Base-by-base conservation (phyloP, 495 filamentous ascomycete genomes). In the Xylaria venustula region DNA sequence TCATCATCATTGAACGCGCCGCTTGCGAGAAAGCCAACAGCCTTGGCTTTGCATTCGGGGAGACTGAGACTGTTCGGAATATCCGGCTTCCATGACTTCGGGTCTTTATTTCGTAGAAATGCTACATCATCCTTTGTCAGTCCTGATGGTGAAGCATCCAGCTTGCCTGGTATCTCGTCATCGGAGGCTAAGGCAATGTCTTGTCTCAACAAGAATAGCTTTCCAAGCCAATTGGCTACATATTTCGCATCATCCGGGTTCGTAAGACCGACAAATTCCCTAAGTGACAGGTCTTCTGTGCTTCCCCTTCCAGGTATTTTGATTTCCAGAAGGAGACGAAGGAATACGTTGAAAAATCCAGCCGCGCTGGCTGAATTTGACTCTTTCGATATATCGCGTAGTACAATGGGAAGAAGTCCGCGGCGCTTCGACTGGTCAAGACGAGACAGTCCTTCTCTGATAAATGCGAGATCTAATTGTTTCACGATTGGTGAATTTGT, bases 381-480 rank as follows among this genome's bases (percentile, higher is more conserved):
- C 60, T 85, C 88, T 60, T 87, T 83, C 1, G 84, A 81, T 42
- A 97, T 88, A 40, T 88, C 90, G 64, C 85, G 81, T 23, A 97
- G 75, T 17, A 93, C 75, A 2, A 83, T 80, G 11, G 92, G 86
- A 7, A 97, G 73, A 20, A 97, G 78, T 9, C 86, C 84, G 37
- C 72, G 70, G 50, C 80, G 68, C 42, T 76, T 73, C 7, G 61
- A 75, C 51, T 61, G 78, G 65, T 73, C 72, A 11, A 98, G 76
- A 25, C 93, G 85, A 42, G 85, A 81, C 44, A 97, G 78, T 34
- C 93, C 92, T 71, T 94, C 90, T 66, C 95, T 91, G 30, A 97
- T 87, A 73, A 95, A 96, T 30, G 88, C 77, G 53, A 98, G 72
- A 77, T 97, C 94, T 72, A 96, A 91, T 68, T 96, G 90, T 59